Conservation (phyloP, 2,329 filamentous ascomycete species). For the Aureobasidium uvarum region DNA sequence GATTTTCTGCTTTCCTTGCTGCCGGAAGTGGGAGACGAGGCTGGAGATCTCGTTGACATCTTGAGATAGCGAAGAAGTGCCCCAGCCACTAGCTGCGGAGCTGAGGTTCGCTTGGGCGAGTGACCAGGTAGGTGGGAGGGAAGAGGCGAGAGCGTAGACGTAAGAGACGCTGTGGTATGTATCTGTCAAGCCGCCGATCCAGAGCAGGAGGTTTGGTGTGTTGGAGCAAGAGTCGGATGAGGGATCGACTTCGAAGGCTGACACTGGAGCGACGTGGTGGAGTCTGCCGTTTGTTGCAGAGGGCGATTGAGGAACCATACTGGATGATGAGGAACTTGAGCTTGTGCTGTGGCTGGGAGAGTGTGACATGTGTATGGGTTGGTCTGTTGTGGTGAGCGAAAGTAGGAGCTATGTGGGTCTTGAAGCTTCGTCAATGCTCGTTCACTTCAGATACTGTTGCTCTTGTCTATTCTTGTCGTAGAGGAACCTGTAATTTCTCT, state of each 20-base stretch:
- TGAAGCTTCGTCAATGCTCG: neutral
- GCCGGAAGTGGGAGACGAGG: conserved; percentile 52
- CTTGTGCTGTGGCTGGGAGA: neutral
- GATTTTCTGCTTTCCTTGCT: conserved; percentile 51
- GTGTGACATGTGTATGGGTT: neutral
- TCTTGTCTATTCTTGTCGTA: neutral
- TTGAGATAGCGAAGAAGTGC: conserved; percentile 51
- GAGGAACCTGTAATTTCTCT: neutral
- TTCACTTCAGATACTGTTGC: neutral
- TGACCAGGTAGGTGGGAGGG: conserved; percentile 52
- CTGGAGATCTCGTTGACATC: conserved; percentile 56
- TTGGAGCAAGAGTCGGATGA: conserved; percentile 29
- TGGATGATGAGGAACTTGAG: neutral
- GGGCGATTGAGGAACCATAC: conserved; percentile 1
- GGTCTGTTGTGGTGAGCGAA: neutral
- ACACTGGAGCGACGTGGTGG: conserved; percentile 45
- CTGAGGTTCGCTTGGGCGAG: conserved; percentile 47
- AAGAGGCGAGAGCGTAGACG: conserved; percentile 49
- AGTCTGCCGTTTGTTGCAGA: conserved; percentile 39
- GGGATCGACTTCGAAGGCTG: conserved; percentile 48
- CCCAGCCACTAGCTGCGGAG: conserved; percentile 57
- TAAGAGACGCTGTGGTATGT: conserved; percentile 66
- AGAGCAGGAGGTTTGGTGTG: conserved; percentile 52
- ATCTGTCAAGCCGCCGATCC: conserved; percentile 69
- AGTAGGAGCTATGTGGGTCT: neutral